phyloP scores from a whole-genome alignment of 352 stramenopile species.

The Pythium insidiosum region DNA sequence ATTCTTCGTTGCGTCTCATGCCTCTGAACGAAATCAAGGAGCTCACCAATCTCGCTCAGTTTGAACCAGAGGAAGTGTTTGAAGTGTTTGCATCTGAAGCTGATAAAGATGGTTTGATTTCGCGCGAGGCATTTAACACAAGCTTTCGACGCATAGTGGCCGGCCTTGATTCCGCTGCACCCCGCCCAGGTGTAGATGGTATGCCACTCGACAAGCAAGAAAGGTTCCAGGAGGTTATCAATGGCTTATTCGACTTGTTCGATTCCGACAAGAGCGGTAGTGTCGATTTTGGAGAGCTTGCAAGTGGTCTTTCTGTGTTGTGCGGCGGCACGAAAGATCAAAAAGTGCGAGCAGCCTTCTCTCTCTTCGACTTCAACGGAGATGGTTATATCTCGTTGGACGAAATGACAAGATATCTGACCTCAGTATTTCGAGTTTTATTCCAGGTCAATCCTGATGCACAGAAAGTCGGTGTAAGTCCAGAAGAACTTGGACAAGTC shows the following conservation, averaged over 20 bases:
- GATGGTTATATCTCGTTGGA: conserved; percentile 83
- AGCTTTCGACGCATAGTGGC: conserved; percentile 73
- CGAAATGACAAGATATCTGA: conserved; percentile 84
- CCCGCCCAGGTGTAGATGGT: conserved; percentile 4
- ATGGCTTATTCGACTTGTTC: conserved; percentile 76
- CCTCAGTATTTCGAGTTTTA: conserved; percentile 81
- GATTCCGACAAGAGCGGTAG: conserved; percentile 58
- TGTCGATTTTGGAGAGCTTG: conserved; percentile 82
- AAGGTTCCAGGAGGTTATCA: conserved; percentile 49
- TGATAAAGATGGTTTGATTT: conserved; percentile 62
- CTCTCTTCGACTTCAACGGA: conserved; percentile 84
- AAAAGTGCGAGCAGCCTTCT: conserved; percentile 79
- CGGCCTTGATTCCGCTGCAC: conserved; percentile 13
- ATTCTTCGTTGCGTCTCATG: conserved; percentile 79
- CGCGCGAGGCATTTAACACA: conserved; percentile 56
- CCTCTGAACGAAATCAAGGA: conserved; percentile 75
- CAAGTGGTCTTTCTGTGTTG: conserved; percentile 72
- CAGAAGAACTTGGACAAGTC: conserved; percentile 74
- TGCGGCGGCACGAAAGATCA: conserved; percentile 81
- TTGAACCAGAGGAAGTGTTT: conserved; percentile 78
- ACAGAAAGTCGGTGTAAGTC: conserved; percentile 43
- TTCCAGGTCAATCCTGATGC: too few relatives aligned
- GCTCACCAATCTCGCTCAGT: conserved; percentile 69
- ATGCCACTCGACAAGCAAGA: conserved; percentile 21
- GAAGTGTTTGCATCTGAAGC: conserved; percentile 78